Base-by-base conservation (phyloP, 176 grass and related monocot genomes). In the Carex kokanica region DNA sequence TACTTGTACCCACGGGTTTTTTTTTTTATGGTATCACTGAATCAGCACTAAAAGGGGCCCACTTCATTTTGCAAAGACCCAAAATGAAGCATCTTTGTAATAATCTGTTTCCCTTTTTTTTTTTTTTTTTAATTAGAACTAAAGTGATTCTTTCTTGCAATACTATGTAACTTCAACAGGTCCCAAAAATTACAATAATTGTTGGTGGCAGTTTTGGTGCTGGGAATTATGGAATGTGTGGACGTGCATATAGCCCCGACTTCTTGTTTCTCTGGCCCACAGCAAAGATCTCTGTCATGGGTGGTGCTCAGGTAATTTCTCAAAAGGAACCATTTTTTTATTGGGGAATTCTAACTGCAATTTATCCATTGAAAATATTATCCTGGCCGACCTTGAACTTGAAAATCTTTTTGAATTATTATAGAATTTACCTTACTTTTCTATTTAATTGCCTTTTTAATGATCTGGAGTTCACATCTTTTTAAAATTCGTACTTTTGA, bases 171-270 rank as follows among this genome's bases (percentile, higher is more conserved):
- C 15, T 87, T 55, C 49, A 58, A 71, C 84, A 98, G 95, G 91
- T 98, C 88, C 92, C 95, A 47, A 98, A 98, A 90, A 93, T 98
- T 83, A 98, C 95, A 32, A 62, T 98, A 82, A 94, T 98, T 87
- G 89, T 98, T 8, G 95, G 95, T 88, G 95, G 95, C 81, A 98
- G 95, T 90, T 98, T 95, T 64, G 95, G 95, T 55, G 95, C 95
- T 81, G 95, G 95, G 61, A 98, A 98, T 78, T 98, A 98, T 88
- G 95, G 95, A 91, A 98, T 98, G 95, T 98, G 92, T n/a, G 95
- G 95, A 17, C 92, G 95, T 85, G 95, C 95, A 74, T 98, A 94
- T 58, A 95, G 92, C 75, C 95, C 95, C 15, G 88, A 91, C 61
- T 98, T 98, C 82, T 88, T 98, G 83, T 98, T 98, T 87, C 69